Evolutionary conservation across 2,329 filamentous ascomycete species (phyloP), one percentile per base, ranked within the genome.

Genomic region (Truncatella angustata): DNA sequence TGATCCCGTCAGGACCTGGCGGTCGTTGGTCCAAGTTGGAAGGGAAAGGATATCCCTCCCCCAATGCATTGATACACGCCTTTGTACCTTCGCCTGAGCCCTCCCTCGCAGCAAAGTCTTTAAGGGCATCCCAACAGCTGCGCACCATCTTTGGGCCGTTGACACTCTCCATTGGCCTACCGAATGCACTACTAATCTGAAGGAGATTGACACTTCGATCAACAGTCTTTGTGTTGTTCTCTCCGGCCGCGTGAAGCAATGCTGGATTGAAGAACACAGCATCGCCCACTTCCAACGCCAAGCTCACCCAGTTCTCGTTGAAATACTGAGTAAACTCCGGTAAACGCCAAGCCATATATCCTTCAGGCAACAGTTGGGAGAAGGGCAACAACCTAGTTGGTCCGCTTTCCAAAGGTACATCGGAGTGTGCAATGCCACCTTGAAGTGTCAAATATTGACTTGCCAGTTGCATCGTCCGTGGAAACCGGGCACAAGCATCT

Each of bases 221-320:
- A 23, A 85, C 70, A 7, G 63, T 61, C 2, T 69, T 72, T 5
- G 69, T 71, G 14, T 65, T 59, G 58, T 86, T 87, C 56, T 77
- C 74, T 0, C 84, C 84, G 0, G 84, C 84, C 1, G 82, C 83
- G 61, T 87, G 83, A 55, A 85, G 81, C 0, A 86, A 66, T 1
- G 79, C 82, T 0, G 83, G 83, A 51, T 82, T 85, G 66, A 87
- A 86, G 63, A 86, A 86, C 0, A 86, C 57, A 0, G 80, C 84
- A 58, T 87, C 82, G 0, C 84, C 83, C 37, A 77, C 71, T 2
- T 66, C 57, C 51, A 86, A 58, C 2, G 81, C 75, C 10, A 84
- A 60, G 1, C 74, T 71, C 5, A 85, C 73, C 56, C 79, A 81
- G 5, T 74, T 72, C 14, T 75, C 63, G 4, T 76, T 58, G 54